phyloP scores from a whole-genome alignment of 306 rosid genomes.

The Begonia loranthoides region DNA sequence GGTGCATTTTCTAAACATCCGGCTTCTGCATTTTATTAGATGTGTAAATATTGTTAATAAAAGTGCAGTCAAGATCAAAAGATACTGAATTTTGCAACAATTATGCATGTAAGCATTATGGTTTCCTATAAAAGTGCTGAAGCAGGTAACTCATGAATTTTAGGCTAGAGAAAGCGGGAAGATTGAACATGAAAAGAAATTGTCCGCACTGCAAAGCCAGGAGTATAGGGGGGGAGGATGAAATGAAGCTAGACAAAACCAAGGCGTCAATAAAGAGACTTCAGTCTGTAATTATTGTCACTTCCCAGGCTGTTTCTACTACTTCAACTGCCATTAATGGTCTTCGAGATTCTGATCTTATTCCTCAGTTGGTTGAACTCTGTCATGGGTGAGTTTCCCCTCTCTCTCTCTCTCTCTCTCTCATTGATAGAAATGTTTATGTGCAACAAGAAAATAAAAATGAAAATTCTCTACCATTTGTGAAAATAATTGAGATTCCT shows the following conservation, averaged over 20 bases:
- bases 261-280: constrained; percentile 73
- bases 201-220: constrained; percentile 66
- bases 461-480: no score
- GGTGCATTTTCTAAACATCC: no score
- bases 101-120: constrained; percentile 17
- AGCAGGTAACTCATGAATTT: constrained; percentile 17
- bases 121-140: constrained; percentile 18
- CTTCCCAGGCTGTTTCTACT: constrained; percentile 92
- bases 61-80: no score
- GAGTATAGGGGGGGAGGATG: constrained; percentile 94
- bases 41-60: no score
- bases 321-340: constrained; percentile 72
- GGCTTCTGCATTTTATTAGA: no score
- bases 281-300: constrained; percentile 76
- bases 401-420: constrained; percentile 4
- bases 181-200: constrained; percentile 85
- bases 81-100: no score
- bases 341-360: constrained; percentile 81
- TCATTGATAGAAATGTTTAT: no score
- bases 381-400: constrained; percentile 67
- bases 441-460: no score
- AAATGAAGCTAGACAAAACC: constrained; percentile 77
- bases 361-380: constrained; percentile 87
- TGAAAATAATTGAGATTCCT: no score
- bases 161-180: constrained; percentile 87